Evolutionary conservation across 2,329 filamentous ascomycete species (phyloP), one percentile per base, ranked within the genome.

Genomic region (Aciculosporium take): DNA sequence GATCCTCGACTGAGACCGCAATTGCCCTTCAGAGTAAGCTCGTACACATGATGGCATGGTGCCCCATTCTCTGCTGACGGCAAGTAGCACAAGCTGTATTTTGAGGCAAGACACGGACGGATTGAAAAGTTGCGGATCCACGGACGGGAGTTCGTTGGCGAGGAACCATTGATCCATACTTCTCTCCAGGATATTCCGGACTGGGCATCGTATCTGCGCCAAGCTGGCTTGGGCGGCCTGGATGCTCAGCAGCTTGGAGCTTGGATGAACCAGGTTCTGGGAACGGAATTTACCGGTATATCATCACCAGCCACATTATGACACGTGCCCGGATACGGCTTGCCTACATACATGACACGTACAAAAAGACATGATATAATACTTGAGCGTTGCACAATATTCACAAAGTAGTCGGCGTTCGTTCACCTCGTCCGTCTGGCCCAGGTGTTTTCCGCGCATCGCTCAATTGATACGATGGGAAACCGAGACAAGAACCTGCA

Each of bases 1-100:
- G 68, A 82, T 60, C 64, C 74, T 42, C 63, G 77, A 42, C 60
- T 69, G 45, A 65, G 76, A 30, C 74, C 75, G 1, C 51, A 57
- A 0, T 45, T 73, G 10, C 71, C 74, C 1, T 54, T 61, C 10
- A 58, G 64, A 18, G 60, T 81, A 47, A 58, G 60, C 49, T 9
- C 3, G 7, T 18, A 25, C 12, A 4, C 17, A 12, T 10, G 23
- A 18, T 12, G n/a, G n/a, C 7, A 24, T 36, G 21, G 2, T 27
- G 9, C 4, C 12, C 5, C n/a, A n/a, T n/a, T n/a, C 8, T 38
- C 21, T n/a, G 37, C 36, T 42, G 20, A 42, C 35, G 4, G 39
- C 1, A 9, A 30, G 5, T n/a, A 62, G 59, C 36, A 47, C n/a
- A 54, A 56, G 20, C 43, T 66, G 13, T 49, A 49, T 15, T 59